These are phyloP conservation scores for Tolypocladium tropicale DNA, from an alignment of 2,329 filamentous ascomycete genomes.

Conservation along the genomic window DNA sequence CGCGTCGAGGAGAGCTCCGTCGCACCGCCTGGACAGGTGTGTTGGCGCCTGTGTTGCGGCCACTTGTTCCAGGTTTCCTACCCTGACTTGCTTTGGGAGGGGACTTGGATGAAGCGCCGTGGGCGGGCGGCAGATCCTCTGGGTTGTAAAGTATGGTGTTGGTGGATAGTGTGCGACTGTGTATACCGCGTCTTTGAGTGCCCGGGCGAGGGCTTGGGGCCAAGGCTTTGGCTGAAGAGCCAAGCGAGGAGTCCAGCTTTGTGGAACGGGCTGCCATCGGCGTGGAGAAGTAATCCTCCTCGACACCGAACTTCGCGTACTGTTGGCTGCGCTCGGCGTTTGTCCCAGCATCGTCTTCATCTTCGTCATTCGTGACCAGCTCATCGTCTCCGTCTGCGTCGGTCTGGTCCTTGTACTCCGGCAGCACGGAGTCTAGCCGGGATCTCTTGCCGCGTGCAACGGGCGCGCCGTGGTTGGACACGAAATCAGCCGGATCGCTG, in stretches of 20 bases:
- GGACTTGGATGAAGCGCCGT: slow-evolving; percentile 34
- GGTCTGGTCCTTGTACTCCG: slow-evolving; percentile 51
- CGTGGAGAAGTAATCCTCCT: slow-evolving; percentile 44
- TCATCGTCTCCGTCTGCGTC: slow-evolving; percentile 88
- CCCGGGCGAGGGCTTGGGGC: slow-evolving; percentile 20
- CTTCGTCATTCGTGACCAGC: slow-evolving; percentile 70
- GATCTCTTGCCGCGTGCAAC: slow-evolving; percentile 23
- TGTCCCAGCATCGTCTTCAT: slow-evolving; percentile 44
- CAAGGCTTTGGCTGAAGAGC: slow-evolving; percentile 17
- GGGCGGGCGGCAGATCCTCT: slow-evolving; percentile 27
- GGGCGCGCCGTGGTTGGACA: slow-evolving; percentile 38
- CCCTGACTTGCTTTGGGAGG: slow-evolving; percentile 20
- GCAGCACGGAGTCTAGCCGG: slow-evolving; percentile 20
- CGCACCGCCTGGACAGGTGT: slow-evolving; percentile 25
- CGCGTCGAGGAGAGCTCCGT: slow-evolving; percentile 36
- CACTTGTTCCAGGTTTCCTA: slow-evolving; percentile 27
- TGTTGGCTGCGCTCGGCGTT: slow-evolving; percentile 25
- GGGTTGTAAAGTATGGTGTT: slow-evolving; percentile 82
- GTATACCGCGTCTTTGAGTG: slow-evolving; percentile 33
- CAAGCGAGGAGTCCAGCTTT: slow-evolving; percentile 22
- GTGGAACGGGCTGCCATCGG: slow-evolving; percentile 33
- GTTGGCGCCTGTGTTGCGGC: slow-evolving; percentile 13
- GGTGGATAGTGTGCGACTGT: slow-evolving; percentile 66
- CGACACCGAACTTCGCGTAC: slow-evolving; percentile 15
- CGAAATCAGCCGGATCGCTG: slow-evolving; percentile 54